A percentile compares a stretch with the other conserved stretches of the same genome.
These are phyloP conservation scores for Cunninghamia lanceolata DNA, from an alignment of 75 land plant species.

Conservation along the genomic window DNA sequence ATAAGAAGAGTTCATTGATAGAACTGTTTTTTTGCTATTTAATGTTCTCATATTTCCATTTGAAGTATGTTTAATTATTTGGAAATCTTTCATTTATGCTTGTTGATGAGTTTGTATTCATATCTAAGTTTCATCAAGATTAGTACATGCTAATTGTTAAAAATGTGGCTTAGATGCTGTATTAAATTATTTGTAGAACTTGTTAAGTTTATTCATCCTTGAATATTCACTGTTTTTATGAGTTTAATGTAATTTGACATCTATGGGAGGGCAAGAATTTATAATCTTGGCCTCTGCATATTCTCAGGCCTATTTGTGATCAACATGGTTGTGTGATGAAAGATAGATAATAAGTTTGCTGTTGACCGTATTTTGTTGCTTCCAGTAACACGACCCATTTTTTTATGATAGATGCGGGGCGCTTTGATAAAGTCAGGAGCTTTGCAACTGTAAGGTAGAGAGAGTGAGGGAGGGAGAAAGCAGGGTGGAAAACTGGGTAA, in stretches of 20 bases:
- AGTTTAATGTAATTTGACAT: background rate
- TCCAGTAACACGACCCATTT: background rate
- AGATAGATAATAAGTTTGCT: background rate
- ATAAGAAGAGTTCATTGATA: background rate
- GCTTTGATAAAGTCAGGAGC: slow-evolving; percentile 3
- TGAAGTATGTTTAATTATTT: background rate
- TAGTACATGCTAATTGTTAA: background rate
- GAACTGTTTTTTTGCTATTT: background rate
- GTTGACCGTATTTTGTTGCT: background rate
- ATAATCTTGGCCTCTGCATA: background rate
- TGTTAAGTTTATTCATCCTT: background rate
- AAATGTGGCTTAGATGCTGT: background rate
- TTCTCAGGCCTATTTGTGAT: background rate
- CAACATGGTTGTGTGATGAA: background rate
- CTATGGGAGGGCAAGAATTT: background rate
- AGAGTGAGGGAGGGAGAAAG: slow-evolving; percentile 10
- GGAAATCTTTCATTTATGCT: background rate
- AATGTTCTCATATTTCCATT: background rate
- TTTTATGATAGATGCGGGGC: slow-evolving; percentile 5
- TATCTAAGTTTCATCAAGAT: background rate
- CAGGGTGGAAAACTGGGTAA: slow-evolving; percentile 7
- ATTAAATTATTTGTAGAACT: background rate
- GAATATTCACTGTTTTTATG: background rate
- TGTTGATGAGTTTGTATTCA: background rate
- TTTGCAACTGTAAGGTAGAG: slow-evolving; percentile 6